phyloP scores from a whole-genome alignment of 2,329 filamentous ascomycete genomes.

The Beauveria asiatica region DNA sequence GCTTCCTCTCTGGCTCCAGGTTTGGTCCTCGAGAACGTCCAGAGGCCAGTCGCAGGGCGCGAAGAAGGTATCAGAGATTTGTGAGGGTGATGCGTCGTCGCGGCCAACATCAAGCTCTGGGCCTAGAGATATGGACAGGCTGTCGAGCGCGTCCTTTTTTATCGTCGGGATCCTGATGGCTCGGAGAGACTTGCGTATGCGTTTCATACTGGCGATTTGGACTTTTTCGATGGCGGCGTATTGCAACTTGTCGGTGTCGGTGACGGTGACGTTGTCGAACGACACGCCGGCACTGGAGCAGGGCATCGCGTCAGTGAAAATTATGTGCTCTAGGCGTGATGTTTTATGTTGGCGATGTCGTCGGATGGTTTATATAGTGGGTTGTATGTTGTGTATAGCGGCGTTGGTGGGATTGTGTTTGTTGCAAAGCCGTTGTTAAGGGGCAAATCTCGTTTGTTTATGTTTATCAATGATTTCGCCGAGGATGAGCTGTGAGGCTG shows the following conservation, averaged over 20 bases:
- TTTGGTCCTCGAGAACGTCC: not conserved
- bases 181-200: not conserved
- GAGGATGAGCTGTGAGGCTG: no score
- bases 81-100: not conserved
- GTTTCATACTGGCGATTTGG: not conserved
- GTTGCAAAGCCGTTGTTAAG: not conserved
- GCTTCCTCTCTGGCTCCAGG: not conserved
- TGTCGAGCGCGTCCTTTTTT: not conserved
- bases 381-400: not conserved
- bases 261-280: not conserved
- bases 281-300: not conserved
- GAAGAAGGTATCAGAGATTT: not conserved
- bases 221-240: not conserved
- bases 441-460: no score
- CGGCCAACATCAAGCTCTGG: not conserved
- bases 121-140: not conserved
- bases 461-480: no score
- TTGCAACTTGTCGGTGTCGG: not conserved
- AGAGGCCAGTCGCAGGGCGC: slow-evolving; percentile 1
- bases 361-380: not conserved
- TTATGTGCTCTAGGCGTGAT: not conserved
- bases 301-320: not conserved
- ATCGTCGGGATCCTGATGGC: not conserved
- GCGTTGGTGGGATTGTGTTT: not conserved
- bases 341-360: not conserved